Evolutionary conservation across 2,329 filamentous ascomycete species (phyloP).

Genomic region (Ophiostoma sp.): DNA sequence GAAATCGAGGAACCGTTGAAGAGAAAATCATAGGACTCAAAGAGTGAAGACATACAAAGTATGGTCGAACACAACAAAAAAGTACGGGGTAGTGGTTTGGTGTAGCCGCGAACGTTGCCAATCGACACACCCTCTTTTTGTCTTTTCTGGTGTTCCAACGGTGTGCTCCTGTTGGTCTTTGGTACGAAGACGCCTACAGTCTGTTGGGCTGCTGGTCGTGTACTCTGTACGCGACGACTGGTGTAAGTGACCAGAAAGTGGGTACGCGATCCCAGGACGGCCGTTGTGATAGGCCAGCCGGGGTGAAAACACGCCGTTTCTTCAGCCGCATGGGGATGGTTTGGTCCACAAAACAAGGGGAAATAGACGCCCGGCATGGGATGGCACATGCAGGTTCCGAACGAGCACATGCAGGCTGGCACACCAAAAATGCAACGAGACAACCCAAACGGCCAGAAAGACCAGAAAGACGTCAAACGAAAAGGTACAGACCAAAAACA

Average conservation of each 20-base stretch:
- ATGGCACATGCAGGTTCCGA: constrained; percentile 19
- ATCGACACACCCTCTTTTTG: not conserved
- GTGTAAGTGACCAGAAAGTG: constrained; percentile 13
- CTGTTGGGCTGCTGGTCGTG: not conserved
- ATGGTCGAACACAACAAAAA: not conserved
- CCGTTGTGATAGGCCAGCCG: not conserved
- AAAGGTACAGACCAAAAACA: not conserved
- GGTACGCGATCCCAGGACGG: not conserved
- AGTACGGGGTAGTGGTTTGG: not conserved
- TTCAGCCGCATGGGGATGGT: constrained; percentile 11
- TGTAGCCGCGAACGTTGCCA: constrained; percentile 1
- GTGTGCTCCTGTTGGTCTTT: not conserved
- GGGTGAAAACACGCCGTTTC: constrained; percentile 17
- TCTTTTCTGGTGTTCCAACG: not conserved
- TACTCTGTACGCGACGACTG: not conserved
- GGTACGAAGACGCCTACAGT: not conserved
- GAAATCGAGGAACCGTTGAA: not conserved
- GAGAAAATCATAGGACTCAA: not conserved
- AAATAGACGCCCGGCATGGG: constrained; percentile 27
- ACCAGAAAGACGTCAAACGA: not conserved
- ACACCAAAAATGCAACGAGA: constrained; percentile 4
- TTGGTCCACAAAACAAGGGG: constrained; percentile 23
- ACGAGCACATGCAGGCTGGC: constrained; percentile 12
- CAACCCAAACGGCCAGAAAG: not conserved
- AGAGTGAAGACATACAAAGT: not conserved